phyloP scores from a whole-genome alignment of 257 asterid genomes.

The Nicotiana tomentosiformis region DNA sequence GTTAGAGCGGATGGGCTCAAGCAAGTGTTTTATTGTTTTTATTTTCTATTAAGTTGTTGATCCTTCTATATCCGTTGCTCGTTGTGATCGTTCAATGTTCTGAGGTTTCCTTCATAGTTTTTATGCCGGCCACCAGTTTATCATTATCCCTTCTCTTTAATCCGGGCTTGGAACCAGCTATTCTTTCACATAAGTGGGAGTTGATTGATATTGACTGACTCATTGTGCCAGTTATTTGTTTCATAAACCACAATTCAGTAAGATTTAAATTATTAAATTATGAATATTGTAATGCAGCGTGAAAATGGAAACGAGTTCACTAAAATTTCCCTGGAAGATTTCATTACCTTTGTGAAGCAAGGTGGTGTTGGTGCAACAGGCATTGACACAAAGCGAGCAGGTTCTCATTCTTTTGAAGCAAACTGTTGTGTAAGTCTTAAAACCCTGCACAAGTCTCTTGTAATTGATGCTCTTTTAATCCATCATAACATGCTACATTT shows the following conservation, averaged over 20 bases:
- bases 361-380: constrained; percentile 19
- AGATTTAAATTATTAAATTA: constrained; percentile 7
- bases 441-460: neutral
- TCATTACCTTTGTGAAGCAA: constrained; percentile 35
- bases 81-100: neutral
- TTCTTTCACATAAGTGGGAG: neutral
- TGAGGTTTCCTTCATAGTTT: constrained; percentile 3
- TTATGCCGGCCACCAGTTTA: neutral
- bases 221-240: neutral
- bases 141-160: neutral
- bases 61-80: neutral
- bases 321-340: constrained; percentile 48
- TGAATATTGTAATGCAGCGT: constrained; percentile 37
- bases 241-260: neutral
- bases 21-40: neutral
- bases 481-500: neutral
- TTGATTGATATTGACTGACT: neutral
- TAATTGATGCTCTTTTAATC: neutral
- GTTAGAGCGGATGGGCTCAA: neutral
- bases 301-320: constrained; percentile 35
- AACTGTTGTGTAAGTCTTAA: constrained; percentile 56
- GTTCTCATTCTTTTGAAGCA: constrained; percentile 45
- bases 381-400: constrained; percentile 34
- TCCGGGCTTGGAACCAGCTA: neutral
- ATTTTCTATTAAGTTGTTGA: neutral